A percentile compares a stretch with the other conserved stretches of the same genome.
Evolutionary conservation across 2,329 filamentous ascomycete genomes (phyloP).

Genomic region (Xylariomycetidae sp.): DNA sequence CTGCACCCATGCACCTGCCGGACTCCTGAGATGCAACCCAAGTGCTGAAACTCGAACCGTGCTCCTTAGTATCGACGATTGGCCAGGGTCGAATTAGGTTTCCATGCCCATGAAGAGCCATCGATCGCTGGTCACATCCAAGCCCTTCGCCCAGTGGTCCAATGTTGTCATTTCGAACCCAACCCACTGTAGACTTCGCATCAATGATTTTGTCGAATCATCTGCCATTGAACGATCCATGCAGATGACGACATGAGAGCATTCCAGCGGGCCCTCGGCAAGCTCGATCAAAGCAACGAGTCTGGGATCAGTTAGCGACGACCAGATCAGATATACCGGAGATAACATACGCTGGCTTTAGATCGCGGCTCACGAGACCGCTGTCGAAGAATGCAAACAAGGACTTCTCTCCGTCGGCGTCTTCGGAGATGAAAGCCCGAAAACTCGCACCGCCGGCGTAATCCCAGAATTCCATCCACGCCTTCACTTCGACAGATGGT

Average conservation of each 20-base stretch:
- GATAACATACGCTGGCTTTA: conserved; percentile 72
- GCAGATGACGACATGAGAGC: conserved; percentile 72
- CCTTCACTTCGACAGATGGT: conserved; percentile 35
- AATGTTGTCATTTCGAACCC: conserved; percentile 79
- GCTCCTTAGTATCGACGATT: too few species aligned
- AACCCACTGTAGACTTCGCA: conserved; percentile 86
- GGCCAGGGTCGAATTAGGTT: too few species aligned
- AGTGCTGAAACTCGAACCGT: too few species aligned
- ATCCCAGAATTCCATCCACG: conserved; percentile 78
- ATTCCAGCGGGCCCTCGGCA: conserved; percentile 68
- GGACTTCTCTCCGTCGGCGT: conserved; percentile 62
- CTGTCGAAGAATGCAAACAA: conserved; percentile 85
- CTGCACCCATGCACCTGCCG: too few species aligned
- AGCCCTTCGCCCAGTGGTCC: conserved; percentile 62
- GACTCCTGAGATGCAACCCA: too few species aligned
- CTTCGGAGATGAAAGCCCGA: conserved; percentile 73
- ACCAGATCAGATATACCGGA: conserved; percentile 1
- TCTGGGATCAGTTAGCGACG: conserved; percentile 38
- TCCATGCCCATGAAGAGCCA: conserved; percentile 93
- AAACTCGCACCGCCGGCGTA: conserved; percentile 80
- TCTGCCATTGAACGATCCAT: conserved; percentile 65
- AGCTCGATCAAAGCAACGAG: conserved; percentile 89
- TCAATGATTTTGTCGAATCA: conserved; percentile 58
- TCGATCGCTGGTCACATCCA: conserved; percentile 63
- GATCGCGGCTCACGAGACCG: conserved; percentile 63